Base-by-base conservation (phyloP, 768 basidiomycete genomes). In the Rhizopogon rudus region DNA sequence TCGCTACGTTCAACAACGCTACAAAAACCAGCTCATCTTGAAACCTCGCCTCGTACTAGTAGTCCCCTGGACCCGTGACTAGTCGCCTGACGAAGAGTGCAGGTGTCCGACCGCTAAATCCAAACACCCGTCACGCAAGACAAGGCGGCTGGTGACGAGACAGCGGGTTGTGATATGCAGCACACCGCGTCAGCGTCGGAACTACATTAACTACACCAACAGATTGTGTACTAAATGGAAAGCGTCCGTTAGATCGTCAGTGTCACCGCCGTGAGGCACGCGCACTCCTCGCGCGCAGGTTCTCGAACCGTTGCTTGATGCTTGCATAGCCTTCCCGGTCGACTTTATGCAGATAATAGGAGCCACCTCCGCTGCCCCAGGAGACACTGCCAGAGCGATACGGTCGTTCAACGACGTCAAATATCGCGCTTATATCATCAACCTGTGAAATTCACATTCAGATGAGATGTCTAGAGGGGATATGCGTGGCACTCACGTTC, bases 391-490 rank as follows among this genome's bases (percentile, higher is more conserved):
- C 90, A 3, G 84, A 81, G 53, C 77, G 78, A 65, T 89, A 93
- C 12, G 76, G 71, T 28, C 77, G 76, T 65, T 87, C 85, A 37
- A 79, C 80, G 7, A 91, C 87, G 50, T 88, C 83, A 66, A 95
- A 88, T 54, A 94, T 93, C 8, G 88, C 82, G 55, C 83, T 83
- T 51, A 93, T 89, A 57, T 91, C 88, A 65, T 88, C 83, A 42
- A 86, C 79, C 87, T 89, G 60, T 5, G 35, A 37, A 17, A 31
- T 45, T 39, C 25, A 51, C 59, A 13, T 64, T 25, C 52, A 16
- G 33, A 35, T n/a, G 40, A 41, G 6, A 48, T 28, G 33, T 40
- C 9, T 48, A 43, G 33, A 17, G 49, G 17, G 35, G 53, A 52
- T 31, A 25, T 17, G 33, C 12, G 40, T 43, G 42, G 37, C 45